Base-by-base conservation (phyloP, 2,329 filamentous ascomycete species). In the Fusarium circinatum region DNA sequence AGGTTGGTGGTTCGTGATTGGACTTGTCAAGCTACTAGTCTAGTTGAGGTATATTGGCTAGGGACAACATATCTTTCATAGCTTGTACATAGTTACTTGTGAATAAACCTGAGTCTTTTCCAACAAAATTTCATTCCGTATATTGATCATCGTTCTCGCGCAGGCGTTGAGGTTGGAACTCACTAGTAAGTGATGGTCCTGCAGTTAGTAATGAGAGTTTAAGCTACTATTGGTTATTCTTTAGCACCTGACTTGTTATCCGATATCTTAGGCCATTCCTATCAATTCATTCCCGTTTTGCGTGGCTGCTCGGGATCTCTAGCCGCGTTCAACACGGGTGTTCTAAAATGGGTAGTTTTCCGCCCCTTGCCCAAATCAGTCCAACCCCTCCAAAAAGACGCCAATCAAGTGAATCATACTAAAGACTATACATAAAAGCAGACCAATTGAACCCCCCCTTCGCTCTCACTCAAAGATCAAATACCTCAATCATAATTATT, bases 291-390 rank as follows among this genome's bases (percentile, higher is more conserved):
- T 49, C 12, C 24, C 24, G 12, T 38, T 38, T 38, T 36, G 41
- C 12, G 26, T 56, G 24, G 30, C 32, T 11, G 47, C 56, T 62
- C 65, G 65, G 65, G 63, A 62, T 68, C 63, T 68, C 65, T 68
- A 68, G 24, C 65, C 63, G n/a, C 1, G 51, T 68, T 52, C 39
- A 26, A n/a, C 6, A 68, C 22, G 6, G 24, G 9, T 20, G 24
- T 36, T 58, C 55, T 18, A 11, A 36, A 58, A 20, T 17, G 36
- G 62, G 65, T 28, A 68, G 39, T 44, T 67, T 61, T 68, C 65
- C 65, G 65, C 65, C 18, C 22, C 8, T 36, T 24, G 17, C 62
- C 59, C 45, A 60, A 68, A 61, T 36, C 24, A 26, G 15, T 38
- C 22, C 6, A 39, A 45, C 30, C n/a, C n/a, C 49, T 36, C 28